Evolutionary conservation across 495 filamentous ascomycete genomes (phyloP).

Genomic region (Xylaria grammica): DNA sequence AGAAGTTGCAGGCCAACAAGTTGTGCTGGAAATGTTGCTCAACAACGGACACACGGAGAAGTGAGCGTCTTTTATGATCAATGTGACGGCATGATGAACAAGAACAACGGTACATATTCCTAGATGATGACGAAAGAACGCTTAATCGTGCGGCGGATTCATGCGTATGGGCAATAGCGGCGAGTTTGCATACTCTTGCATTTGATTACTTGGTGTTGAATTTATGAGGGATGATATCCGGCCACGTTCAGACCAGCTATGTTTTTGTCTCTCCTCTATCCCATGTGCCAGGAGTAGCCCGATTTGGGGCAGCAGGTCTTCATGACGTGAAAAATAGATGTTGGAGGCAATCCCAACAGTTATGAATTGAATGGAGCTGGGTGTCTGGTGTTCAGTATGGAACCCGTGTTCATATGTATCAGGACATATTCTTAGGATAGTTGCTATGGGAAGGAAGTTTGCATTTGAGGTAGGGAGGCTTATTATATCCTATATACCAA

Average conservation of each 20-base stretch:
- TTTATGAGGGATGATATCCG: conserved; percentile 15
- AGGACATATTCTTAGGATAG: background rate
- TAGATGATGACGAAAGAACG: background rate
- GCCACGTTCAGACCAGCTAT: background rate
- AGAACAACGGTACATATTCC: background rate
- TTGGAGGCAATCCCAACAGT: background rate
- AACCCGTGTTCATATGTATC: background rate
- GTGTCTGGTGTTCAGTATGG: conserved; percentile 5
- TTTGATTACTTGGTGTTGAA: conserved; percentile 3
- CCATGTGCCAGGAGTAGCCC: background rate
- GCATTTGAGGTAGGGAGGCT: conserved; percentile 11
- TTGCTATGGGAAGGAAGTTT: background rate
- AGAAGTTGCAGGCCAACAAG: conserved; percentile 76
- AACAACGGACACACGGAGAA: conserved; percentile 93
- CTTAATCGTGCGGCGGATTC: background rate
- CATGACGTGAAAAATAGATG: background rate
- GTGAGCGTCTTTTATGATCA: conserved; percentile 23
- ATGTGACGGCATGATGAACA: conserved; percentile 1
- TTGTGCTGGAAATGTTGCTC: conserved; percentile 89
- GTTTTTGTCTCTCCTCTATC: conserved; percentile 2
- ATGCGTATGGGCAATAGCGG: background rate
- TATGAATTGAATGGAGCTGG: background rate
- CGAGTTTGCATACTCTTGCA: background rate
- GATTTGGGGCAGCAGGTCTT: background rate
- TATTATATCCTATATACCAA: conserved; percentile 8